These are phyloP conservation scores for Brachypodium distachyon DNA, from an alignment of 202 grass and related monocot genomes.

Conservation along the genomic window DNA sequence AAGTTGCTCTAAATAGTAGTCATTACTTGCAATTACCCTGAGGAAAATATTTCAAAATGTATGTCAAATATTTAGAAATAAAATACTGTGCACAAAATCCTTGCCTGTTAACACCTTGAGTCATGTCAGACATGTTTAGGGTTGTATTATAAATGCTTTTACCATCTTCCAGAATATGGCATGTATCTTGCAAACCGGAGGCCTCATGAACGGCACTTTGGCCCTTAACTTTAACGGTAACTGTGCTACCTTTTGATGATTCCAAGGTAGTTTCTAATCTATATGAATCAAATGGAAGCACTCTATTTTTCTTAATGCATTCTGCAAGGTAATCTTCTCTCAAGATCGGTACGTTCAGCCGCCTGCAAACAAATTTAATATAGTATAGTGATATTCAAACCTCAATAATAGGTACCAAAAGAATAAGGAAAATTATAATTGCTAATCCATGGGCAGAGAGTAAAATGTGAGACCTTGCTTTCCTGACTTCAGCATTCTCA, in stretches of 20 bases:
- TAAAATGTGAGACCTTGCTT: constrained; percentile 57
- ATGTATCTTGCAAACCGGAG: constrained; percentile 86
- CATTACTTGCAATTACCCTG: neutral
- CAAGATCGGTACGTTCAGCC: constrained; percentile 82
- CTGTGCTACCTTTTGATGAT: constrained; percentile 54
- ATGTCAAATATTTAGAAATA: neutral
- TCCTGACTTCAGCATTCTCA: constrained; percentile 66
- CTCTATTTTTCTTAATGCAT: constrained; percentile 66
- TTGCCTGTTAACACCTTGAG: constrained; percentile 87
- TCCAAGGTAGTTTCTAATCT: constrained; percentile 52
- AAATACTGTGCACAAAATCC: constrained; percentile 7
- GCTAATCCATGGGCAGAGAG: neutral
- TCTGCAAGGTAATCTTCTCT: constrained; percentile 65
- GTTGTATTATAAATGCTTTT: constrained; percentile 97
- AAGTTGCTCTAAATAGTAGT: neutral
- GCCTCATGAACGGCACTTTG: constrained; percentile 92
- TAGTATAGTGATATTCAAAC: neutral
- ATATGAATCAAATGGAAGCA: constrained; percentile 75
- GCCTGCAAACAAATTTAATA: constrained; percentile 48
- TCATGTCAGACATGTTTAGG: constrained; percentile 93
- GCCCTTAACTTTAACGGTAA: constrained; percentile 98
- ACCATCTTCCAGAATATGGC: constrained; percentile 87
- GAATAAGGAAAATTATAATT: neutral
- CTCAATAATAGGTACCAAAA: neutral
- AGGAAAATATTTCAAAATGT: neutral